Conservation (phyloP, 1,284 basidiomycete species). For the Coniferiporia sulphurascens region DNA sequence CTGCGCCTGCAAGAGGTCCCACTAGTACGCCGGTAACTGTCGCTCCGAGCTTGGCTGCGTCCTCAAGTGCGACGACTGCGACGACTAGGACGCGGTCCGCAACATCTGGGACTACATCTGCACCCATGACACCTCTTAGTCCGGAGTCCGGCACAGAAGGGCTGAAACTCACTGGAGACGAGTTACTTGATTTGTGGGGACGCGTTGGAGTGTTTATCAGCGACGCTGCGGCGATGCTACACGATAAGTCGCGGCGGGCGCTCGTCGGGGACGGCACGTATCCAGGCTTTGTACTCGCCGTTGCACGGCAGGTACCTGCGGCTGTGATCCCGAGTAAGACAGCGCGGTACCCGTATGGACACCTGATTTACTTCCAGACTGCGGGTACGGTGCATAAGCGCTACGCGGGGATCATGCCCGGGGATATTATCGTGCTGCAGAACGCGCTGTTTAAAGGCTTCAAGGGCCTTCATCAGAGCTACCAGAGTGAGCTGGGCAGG, state of each 20-base stretch:
- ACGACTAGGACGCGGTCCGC: too few relatives aligned
- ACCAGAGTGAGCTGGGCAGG: constrained; percentile 55
- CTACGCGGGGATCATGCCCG: constrained; percentile 77
- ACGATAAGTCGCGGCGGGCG: constrained; percentile 69
- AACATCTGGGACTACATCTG: background rate
- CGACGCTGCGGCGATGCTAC: constrained; percentile 61
- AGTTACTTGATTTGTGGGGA: constrained; percentile 66
- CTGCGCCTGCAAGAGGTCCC: background rate
- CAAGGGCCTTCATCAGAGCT: constrained; percentile 75
- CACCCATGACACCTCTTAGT: constrained; percentile 16
- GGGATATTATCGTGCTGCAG: constrained; percentile 73
- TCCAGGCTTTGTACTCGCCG: constrained; percentile 67
- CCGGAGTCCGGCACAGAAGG: background rate
- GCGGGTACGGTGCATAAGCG: constrained; percentile 63
- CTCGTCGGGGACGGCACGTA: constrained; percentile 83
- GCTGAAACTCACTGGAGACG: constrained; percentile 40
- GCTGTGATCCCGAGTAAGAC: constrained; percentile 34
- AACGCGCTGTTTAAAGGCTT: constrained; percentile 87
- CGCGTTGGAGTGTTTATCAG: constrained; percentile 72
- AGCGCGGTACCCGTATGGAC: constrained; percentile 51
- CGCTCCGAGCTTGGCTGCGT: too few relatives aligned
- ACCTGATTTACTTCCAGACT: constrained; percentile 71
- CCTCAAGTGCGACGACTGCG: background rate
- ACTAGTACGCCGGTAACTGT: background rate
- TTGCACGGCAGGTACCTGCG: constrained; percentile 55